A percentile compares a stretch with the other conserved stretches of the same genome.
Conservation (phyloP, 129 eudicot species). For the Helianthus tuberosus region DNA sequence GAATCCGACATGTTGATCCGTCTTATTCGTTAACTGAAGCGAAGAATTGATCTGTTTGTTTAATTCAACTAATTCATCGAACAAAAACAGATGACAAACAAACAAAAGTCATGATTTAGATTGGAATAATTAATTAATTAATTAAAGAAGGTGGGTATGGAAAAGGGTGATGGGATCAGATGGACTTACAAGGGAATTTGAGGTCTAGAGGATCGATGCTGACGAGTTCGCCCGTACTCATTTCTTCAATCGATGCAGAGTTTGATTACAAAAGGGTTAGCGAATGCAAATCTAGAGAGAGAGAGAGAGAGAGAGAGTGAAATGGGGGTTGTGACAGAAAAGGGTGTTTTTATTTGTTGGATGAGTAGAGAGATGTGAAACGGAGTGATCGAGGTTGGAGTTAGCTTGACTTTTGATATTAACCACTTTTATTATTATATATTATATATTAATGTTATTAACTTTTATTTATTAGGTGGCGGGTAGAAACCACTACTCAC, state of each 20-base stretch:
- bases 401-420: neutral
- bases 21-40: conserved; percentile 71
- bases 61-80: conserved; percentile 62
- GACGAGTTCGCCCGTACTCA: conserved; percentile 79
- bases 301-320: neutral
- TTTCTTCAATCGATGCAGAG: conserved; percentile 36
- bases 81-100: conserved; percentile 16
- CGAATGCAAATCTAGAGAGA: neutral
- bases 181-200: conserved; percentile 68
- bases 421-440: no score
- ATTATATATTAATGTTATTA: no score
- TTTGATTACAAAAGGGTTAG: neutral
- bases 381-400: neutral
- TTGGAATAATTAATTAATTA: neutral
- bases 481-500: no score
- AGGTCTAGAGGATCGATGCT: conserved; percentile 78
- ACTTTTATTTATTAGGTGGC: no score
- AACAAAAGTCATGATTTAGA: neutral
- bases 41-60: conserved; percentile 92
- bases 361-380: neutral
- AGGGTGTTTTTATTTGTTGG: neutral
- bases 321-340: neutral
- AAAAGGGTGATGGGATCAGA: conserved; percentile 1
- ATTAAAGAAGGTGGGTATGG: neutral
- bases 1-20: conserved; percentile 84